A percentile compares a stretch with the other conserved stretches of the same genome.
Evolutionary conservation across 1,139 yeast species (phyloP).

Genomic region (Martiniozyma asiatica): DNA sequence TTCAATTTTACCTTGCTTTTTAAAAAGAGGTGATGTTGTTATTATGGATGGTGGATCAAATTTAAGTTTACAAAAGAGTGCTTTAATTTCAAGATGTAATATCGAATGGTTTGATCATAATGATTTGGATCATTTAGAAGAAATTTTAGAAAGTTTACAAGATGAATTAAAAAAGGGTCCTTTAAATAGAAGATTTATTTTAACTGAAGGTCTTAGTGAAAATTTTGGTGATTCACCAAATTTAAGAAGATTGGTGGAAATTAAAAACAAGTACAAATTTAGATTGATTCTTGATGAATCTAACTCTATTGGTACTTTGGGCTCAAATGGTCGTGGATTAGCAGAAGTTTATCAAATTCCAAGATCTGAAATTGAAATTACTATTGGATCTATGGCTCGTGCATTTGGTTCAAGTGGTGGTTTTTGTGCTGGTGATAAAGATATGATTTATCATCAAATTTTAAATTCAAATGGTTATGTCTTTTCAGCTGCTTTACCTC

Average conservation of each 20-base stretch:
- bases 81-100: slow-evolving; percentile 75
- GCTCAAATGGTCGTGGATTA: slow-evolving; percentile 76
- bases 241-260: slow-evolving; percentile 54
- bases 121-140: slow-evolving; percentile 72
- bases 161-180: slow-evolving; percentile 60
- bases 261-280: slow-evolving; percentile 73
- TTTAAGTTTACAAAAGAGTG: slow-evolving; percentile 77
- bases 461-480: slow-evolving; percentile 84
- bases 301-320: slow-evolving; percentile 76
- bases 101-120: slow-evolving; percentile 81
- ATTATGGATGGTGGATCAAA: slow-evolving; percentile 77
- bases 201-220: slow-evolving; percentile 83
- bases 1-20: slow-evolving; percentile 94
- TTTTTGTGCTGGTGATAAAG: slow-evolving; percentile 75
- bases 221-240: slow-evolving; percentile 74
- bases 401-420: slow-evolving; percentile 91
- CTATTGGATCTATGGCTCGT: slow-evolving; percentile 77
- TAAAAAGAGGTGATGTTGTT: slow-evolving; percentile 89
- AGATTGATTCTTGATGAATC: slow-evolving; percentile 82
- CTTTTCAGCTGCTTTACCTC: slow-evolving; percentile 90
- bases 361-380: slow-evolving; percentile 61
- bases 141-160: slow-evolving; percentile 48
- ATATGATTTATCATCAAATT: slow-evolving; percentile 87
- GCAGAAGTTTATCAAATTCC: slow-evolving; percentile 60
- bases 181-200: slow-evolving; percentile 73